Conservation (phyloP, 768 basidiomycete species). For the Tulasnella sp. region DNA sequence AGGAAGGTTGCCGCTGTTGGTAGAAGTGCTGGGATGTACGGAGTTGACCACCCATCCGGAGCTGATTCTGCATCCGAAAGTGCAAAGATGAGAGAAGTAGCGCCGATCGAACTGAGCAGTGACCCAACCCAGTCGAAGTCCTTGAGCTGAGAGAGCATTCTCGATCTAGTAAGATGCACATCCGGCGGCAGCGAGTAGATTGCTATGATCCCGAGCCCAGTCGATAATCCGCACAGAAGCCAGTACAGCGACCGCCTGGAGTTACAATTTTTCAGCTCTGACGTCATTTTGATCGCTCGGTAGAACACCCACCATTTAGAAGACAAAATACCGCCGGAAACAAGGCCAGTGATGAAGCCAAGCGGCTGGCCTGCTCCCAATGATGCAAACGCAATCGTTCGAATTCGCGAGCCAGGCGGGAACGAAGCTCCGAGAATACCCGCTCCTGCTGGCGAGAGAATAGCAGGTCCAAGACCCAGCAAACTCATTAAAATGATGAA, state of each 20-base stretch:
- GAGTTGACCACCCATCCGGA: conserved; percentile 23
- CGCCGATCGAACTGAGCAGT: conserved; percentile 4
- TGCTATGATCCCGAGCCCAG: background rate
- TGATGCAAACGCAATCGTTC: conserved; percentile 9
- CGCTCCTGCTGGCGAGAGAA: conserved; percentile 18
- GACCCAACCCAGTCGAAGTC: conserved; percentile 21
- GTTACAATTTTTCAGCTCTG: background rate
- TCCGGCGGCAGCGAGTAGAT: conserved; percentile 19
- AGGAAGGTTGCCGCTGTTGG: conserved; percentile 22
- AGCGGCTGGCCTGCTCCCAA: conserved; percentile 24
- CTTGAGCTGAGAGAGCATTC: background rate
- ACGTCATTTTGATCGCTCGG: background rate
- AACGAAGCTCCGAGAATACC: conserved; percentile 21
- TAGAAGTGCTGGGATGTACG: conserved; percentile 23
- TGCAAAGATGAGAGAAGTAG: conserved; percentile 23
- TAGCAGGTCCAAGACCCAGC: conserved; percentile 19
- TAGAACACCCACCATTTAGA: conserved; percentile 12
- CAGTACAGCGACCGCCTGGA: conserved; percentile 18
- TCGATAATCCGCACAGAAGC: conserved; percentile 16
- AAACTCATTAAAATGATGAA: conserved; percentile 21
- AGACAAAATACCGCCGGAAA: conserved; percentile 18
- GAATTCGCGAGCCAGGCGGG: conserved; percentile 10
- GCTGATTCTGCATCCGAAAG: conserved; percentile 24
- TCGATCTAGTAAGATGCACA: background rate
- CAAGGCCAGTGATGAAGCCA: conserved; percentile 19